Percentiles rank a stretch among this genome's conserved stretches.
phyloP scores from a whole-genome alignment of 306 rosid genomes.

The Cucurbita moschata region DNA sequence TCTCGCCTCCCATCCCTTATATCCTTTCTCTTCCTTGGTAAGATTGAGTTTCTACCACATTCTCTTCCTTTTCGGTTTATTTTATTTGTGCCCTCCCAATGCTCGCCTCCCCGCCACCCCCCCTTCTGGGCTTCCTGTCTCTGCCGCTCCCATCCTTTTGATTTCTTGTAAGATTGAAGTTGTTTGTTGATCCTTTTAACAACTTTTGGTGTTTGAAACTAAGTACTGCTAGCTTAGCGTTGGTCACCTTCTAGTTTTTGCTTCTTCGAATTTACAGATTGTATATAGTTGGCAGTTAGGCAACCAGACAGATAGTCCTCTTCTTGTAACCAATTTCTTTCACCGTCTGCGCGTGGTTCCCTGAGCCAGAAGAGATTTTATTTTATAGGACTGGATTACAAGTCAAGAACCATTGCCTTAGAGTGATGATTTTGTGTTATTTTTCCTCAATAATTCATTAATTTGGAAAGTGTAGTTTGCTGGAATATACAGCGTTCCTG shows the following conservation, averaged over 20 bases:
- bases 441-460: not conserved
- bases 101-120: not conserved
- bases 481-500: not conserved
- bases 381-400: not conserved
- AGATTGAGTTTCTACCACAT: not conserved
- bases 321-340: not conserved
- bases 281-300: not conserved
- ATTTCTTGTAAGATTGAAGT: not conserved
- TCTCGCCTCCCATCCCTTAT: not conserved
- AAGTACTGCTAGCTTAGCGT: not conserved
- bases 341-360: constrained; percentile 8
- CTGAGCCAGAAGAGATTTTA: not conserved
- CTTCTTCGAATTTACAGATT: not conserved
- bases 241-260: not conserved
- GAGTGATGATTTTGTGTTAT: not conserved
- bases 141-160: not conserved
- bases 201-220: not conserved
- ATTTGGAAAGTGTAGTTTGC: not conserved
- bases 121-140: not conserved
- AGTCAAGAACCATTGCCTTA: not conserved
- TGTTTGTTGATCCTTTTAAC: not conserved
- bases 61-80: not conserved
- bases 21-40: not conserved
- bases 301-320: not conserved
- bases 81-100: not conserved